A percentile compares a stretch with the other conserved stretches of the same genome.
phyloP scores from a whole-genome alignment of 1,139 yeast genomes.

The Candida sp. region DNA sequence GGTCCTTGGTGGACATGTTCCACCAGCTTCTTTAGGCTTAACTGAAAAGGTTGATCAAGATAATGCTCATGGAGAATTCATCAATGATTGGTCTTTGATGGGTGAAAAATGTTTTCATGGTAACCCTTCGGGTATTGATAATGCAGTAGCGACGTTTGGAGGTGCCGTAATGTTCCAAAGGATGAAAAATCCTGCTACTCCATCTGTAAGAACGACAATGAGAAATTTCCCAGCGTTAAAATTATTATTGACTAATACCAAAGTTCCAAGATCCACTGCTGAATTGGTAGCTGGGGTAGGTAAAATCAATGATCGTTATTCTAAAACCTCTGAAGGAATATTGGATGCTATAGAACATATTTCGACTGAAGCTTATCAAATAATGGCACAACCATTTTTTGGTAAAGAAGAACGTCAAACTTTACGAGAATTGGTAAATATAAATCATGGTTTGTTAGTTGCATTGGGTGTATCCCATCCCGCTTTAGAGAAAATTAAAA shows the following conservation, averaged over 20 bases:
- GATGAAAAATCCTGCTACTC: slow-evolving; percentile 44
- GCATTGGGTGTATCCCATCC: slow-evolving; percentile 95
- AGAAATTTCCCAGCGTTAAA: slow-evolving; percentile 73
- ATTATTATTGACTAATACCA: slow-evolving; percentile 78
- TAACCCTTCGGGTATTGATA: slow-evolving; percentile 96
- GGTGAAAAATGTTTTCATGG: slow-evolving; percentile 98
- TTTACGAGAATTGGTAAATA: slow-evolving; percentile 64
- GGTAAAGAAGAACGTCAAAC: slow-evolving; percentile 41
- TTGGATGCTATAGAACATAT: slow-evolving; percentile 69
- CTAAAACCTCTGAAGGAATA: slow-evolving; percentile 54
- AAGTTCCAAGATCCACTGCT: slow-evolving; percentile 84
- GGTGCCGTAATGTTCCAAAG: slow-evolving; percentile 93
- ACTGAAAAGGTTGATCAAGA: slow-evolving; percentile 31
- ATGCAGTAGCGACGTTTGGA: slow-evolving; percentile 94
- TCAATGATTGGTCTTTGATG: slow-evolving; percentile 85
- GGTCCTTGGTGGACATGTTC: slow-evolving; percentile 54
- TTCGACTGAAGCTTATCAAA: slow-evolving; percentile 64
- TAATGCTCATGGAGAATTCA: slow-evolving; percentile 49
- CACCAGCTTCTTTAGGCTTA: slow-evolving; percentile 22
- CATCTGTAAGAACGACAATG: slow-evolving; percentile 62
- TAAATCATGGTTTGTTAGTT: slow-evolving; percentile 86
- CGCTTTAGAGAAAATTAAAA: slow-evolving; percentile 67
- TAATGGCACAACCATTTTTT: slow-evolving; percentile 52
- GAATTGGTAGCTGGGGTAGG: slow-evolving; percentile 78
- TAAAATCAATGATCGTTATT: slow-evolving; percentile 46